Base-by-base conservation (phyloP, 140 eudicot genomes). In the Senecio squalidus region DNA sequence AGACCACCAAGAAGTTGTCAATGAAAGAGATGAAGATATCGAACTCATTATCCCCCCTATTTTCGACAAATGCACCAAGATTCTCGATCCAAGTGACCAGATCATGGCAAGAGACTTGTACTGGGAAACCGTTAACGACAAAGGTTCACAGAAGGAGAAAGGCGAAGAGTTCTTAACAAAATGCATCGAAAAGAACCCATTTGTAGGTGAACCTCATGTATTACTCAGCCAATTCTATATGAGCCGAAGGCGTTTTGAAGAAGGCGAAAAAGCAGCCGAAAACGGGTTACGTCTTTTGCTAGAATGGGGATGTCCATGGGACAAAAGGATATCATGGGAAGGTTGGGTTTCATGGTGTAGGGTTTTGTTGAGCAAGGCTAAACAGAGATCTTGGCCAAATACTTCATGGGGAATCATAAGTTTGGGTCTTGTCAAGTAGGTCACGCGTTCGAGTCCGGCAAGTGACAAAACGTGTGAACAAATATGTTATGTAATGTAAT, bases 241-340 rank as follows among this genome's bases (percentile, higher is more conserved):
- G 76, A 70, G 77, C 33, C 67, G 76, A 52, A 89, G 84, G 72
- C 57, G 85, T 72, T 89, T 64, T 34, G 97, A 89, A 36, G 94
- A 83, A 59, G 95, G 80, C 4, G 94, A 80, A 48, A 60, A 5
- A 22, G 94, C 71, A 72, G 81, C 73, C 24, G 79, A 73, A 64
- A 65, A 58, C 62, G 97, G 97, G 18, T 55, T 89, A 50, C 73
- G 77, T 21, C 69, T 82, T 21, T 45, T 89, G 69, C 14, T 89
- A 72, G 95, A 85, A 45, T 89, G 97, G 95, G 95, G 94, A n/a
- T 82, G 95, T 55, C 89, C 89, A 40, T 89, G 97, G 97, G 97
- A 89, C 68, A 89, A 89, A 51, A 77, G 97, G 66, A 77, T 78
- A 70, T 69, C 89, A 36, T 89, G 97, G 97, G 94, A 85, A 74